Evolutionary conservation across 2,329 filamentous ascomycete species (phyloP), one percentile per base, ranked within the genome.

Genomic region (Ilyonectria robusta): DNA sequence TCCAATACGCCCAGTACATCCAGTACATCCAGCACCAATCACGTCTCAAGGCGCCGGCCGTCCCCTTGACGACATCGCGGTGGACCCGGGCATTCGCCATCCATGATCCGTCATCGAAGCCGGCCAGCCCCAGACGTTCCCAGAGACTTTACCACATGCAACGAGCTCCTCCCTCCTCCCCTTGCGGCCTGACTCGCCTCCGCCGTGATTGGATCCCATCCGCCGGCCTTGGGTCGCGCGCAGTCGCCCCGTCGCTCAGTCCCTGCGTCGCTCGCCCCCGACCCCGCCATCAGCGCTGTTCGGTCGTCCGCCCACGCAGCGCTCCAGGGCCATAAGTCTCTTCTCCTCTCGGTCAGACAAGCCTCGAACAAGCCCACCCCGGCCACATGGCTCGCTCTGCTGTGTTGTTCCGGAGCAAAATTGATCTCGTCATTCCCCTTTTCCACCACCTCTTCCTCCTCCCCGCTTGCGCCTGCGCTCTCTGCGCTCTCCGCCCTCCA

Each of bases 371-470:
- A 74, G 75, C 67, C 74, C 74, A 73, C 73, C 71, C 74, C 73
- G 67, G 68, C 71, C 71, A 71, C 73, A 75, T 75, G 75, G 72
- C 72, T 66, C 57, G 70, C 71, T 63, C 54, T 62, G 48, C 51
- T 62, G 59, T 72, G 64, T 60, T 68, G 68, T 68, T 65, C 62
- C 68, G 65, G 70, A 75, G 70, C 70, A 71, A 72, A 71, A 71
- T 72, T 72, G 67, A 72, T 75, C 75, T 79, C 75, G 73, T 77
- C 76, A 76, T 78, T 69, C 67, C 73, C 69, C 69, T 71, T 75
- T 62, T 65, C 33, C 47, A 55, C 59, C 59, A 66, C 63, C 58
- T 58, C 51, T 57, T 65, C 50, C 44, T 44, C 19, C 44, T 59
- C 54, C 35, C 37, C 58, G 44, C 47, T 42, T 42, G 62, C 26